phyloP scores from a whole-genome alignment of 805 yeast species.

The Myxozyma geophila region DNA sequence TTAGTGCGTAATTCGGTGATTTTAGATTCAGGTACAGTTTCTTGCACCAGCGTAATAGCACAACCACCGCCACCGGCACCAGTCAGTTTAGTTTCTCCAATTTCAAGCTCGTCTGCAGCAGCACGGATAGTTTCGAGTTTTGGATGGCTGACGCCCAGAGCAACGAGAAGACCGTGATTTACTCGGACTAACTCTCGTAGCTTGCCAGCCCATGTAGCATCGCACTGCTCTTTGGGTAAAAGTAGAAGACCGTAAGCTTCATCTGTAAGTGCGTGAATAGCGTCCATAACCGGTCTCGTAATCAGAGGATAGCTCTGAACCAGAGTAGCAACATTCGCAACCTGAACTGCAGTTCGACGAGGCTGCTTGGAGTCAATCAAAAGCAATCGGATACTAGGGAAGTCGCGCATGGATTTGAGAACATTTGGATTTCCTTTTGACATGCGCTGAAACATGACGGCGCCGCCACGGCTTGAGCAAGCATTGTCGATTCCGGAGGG shows the following conservation, averaged over 20 bases:
- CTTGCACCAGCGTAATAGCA: constrained; percentile 78
- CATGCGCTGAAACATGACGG: constrained; percentile 79
- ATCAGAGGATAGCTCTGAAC: constrained; percentile 59
- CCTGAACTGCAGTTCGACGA: constrained; percentile 82
- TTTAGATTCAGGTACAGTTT: constrained; percentile 47
- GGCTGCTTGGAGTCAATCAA: constrained; percentile 88
- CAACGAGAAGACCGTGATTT: constrained; percentile 84
- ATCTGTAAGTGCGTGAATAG: constrained; percentile 74
- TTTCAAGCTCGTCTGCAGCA: constrained; percentile 60
- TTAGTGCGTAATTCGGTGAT: constrained; percentile 46
- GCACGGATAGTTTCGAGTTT: constrained; percentile 75
- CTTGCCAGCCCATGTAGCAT: constrained; percentile 36
- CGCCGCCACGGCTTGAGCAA: constrained; percentile 95
- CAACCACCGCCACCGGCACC: constrained; percentile 99
- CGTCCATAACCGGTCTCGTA: constrained; percentile 62
- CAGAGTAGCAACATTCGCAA: constrained; percentile 69
- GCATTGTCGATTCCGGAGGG: constrained; percentile 98
- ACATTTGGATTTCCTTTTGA: constrained; percentile 26
- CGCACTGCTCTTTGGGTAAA: constrained; percentile 46
- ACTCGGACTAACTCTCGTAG: constrained; percentile 70
- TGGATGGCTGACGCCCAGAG: constrained; percentile 93
- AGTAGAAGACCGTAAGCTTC: constrained; percentile 69
- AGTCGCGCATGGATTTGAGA: constrained; percentile 45
- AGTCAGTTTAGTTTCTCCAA: constrained; percentile 91
- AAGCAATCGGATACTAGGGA: constrained; percentile 74